phyloP scores from a whole-genome alignment of 2,329 filamentous ascomycete genomes.

The Clarireedia homoeocarpa region DNA sequence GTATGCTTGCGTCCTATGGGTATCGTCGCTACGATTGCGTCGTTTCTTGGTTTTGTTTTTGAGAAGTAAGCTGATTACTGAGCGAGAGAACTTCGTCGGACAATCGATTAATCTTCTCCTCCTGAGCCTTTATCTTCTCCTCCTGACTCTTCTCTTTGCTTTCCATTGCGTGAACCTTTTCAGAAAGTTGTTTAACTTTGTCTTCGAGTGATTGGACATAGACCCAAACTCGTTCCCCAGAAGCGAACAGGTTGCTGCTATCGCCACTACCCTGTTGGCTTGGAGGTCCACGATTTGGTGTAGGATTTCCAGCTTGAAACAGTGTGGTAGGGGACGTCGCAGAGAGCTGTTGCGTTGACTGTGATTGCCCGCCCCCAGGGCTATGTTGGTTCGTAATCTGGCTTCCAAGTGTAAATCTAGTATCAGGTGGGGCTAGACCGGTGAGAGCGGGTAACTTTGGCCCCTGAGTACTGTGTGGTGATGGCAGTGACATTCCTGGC shows the following conservation, averaged over 20 bases:
- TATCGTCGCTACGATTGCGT: constrained; percentile 21
- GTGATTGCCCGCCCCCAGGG: constrained; percentile 15
- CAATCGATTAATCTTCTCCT: constrained; percentile 24
- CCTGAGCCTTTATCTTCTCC: constrained; percentile 17
- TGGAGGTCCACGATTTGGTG: constrained; percentile 24
- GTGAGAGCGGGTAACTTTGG: constrained; percentile 29
- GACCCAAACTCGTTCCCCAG: constrained; percentile 56
- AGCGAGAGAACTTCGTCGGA: constrained; percentile 24
- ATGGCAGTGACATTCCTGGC: constrained; percentile 25
- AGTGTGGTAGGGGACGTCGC: constrained; percentile 22
- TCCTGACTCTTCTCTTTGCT: constrained; percentile 23
- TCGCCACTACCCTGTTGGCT: constrained; percentile 34
- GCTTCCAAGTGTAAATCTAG: constrained; percentile 26
- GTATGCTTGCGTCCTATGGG: constrained; percentile 21
- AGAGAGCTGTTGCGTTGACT: constrained; percentile 21
- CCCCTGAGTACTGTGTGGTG: constrained; percentile 23
- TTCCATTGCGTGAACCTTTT: constrained; percentile 37
- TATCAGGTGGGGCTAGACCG: constrained; percentile 28
- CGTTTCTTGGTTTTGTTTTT: constrained; percentile 16
- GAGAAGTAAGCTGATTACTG: constrained; percentile 20
- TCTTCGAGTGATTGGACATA: constrained; percentile 67
- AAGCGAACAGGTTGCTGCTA: constrained; percentile 60
- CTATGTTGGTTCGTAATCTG: constrained; percentile 22
- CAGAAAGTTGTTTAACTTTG: constrained; percentile 39
- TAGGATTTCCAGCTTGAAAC: constrained; percentile 38